These are phyloP conservation scores for Penicillium paxilli DNA, from an alignment of 495 filamentous ascomycete species.

Conservation along the genomic window DNA sequence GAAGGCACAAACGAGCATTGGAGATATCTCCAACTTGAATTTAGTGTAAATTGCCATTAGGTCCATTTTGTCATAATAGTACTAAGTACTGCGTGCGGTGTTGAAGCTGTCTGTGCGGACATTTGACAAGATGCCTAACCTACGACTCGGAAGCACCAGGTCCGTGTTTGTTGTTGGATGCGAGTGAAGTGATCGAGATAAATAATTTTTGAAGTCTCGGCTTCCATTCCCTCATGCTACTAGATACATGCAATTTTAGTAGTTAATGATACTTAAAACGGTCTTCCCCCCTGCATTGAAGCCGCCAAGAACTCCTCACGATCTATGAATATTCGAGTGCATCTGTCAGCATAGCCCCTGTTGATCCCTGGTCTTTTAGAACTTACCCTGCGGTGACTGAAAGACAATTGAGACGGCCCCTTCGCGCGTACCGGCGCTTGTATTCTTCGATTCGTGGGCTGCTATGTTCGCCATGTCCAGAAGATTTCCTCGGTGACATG, in stretches of 20 bases:
- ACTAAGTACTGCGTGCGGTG: too few relatives aligned
- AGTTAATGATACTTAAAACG: background rate
- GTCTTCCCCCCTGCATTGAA: background rate
- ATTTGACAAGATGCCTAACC: too few relatives aligned
- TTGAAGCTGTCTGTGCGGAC: too few relatives aligned
- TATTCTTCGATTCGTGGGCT: slow-evolving; percentile 27
- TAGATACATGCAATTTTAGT: too few relatives aligned
- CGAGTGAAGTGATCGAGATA: too few relatives aligned
- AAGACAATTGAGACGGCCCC: slow-evolving; percentile 38
- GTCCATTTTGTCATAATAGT: too few relatives aligned
- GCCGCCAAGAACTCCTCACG: background rate
- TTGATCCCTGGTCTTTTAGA: background rate
- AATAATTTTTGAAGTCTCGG: background rate
- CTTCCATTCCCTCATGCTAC: background rate
- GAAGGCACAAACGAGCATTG: background rate
- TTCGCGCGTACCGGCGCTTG: slow-evolving; percentile 14
- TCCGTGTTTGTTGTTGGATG: too few relatives aligned
- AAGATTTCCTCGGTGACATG: slow-evolving; percentile 29
- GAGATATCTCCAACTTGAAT: too few relatives aligned
- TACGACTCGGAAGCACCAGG: too few relatives aligned
- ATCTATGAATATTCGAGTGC: background rate
- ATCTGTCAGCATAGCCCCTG: background rate
- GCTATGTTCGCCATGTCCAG: slow-evolving; percentile 37
- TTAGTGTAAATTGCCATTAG: too few relatives aligned
- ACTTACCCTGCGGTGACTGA: slow-evolving; percentile 25